A percentile compares a stretch with the other conserved stretches of the same genome.
These are phyloP conservation scores for Solanum peruvianum DNA, from an alignment of 257 asterid species.

Conservation along the genomic window DNA sequence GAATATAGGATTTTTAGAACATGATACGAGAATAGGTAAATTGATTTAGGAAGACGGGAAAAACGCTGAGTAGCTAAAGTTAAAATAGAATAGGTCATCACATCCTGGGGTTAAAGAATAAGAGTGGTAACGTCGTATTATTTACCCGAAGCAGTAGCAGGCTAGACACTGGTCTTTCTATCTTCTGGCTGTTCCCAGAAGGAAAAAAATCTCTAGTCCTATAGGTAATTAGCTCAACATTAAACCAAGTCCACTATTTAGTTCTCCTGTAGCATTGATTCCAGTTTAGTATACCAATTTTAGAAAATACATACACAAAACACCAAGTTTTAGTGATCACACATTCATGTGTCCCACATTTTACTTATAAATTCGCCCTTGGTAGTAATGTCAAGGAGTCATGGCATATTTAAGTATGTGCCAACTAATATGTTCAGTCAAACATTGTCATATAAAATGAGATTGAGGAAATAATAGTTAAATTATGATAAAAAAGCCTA, in stretches of 20 bases:
- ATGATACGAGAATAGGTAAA: background rate
- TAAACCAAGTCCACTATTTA: background rate
- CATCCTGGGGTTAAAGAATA: too few relatives aligned
- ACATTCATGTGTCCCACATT: background rate
- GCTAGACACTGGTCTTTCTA: too few relatives aligned
- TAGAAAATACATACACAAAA: background rate
- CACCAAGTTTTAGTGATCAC: background rate
- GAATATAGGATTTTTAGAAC: background rate
- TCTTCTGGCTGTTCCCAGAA: too few relatives aligned
- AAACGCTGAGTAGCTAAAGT: too few relatives aligned
- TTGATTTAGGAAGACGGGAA: too few relatives aligned
- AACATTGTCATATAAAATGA: background rate
- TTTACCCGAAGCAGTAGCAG: too few relatives aligned
- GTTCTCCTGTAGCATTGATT: background rate
- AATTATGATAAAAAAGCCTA: background rate
- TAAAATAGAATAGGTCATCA: too few relatives aligned
- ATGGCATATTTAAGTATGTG: background rate
- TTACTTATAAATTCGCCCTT: background rate
- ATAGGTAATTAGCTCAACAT: background rate
- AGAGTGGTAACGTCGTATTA: too few relatives aligned
- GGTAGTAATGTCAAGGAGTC: background rate
- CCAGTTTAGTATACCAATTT: background rate
- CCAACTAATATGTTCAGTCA: background rate
- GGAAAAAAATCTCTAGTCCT: background rate
- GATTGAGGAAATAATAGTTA: background rate